Evolutionary conservation across 345 rosid species (phyloP), one percentile per base, ranked within the genome.

Genomic region (Eucalyptus viminalis): DNA sequence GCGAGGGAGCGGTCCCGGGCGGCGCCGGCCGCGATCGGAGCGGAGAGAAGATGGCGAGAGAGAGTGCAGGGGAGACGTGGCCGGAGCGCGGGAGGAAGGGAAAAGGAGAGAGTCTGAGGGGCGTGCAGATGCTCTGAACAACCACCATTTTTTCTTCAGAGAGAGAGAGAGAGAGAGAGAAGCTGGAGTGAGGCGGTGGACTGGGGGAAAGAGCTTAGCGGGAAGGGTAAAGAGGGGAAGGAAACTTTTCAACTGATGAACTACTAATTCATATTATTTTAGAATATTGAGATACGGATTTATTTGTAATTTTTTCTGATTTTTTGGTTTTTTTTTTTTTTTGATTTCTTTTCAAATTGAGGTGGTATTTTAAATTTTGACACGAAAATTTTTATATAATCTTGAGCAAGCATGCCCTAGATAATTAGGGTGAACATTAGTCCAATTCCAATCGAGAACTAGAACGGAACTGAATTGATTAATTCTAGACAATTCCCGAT

Each of bases 391-490:
- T 60, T 12, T 60, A 13, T 60, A 29, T 0, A 60, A 60, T 60
- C 4, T 60, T 27, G 4, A 60, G 4, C 31, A 27, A 5, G 3
- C 29, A 56, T 56, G 13, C 6, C 29, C 3, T 24, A 56, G 13
- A 22, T 22, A 13, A 27, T 27, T 0, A 4, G 69, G 1, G 16
- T 12, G 8, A 3, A 11, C 31, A 58, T 11, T 5, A 13, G 7
- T 60, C 0, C 1, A 0, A 12, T 60, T 27, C 8, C 8, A 60
- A 29, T 0, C 0, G 0, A 27, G 31, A 0, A 60, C 0, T 12
- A 12, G 4, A 2, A 4, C 0, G 0, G 0, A 58, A 60, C 1
- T 0, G 0, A 56, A 56, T 0, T 1, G 0, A 24, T 9, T 24
- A 24, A 22, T 56, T 56, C 13, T 56, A 24, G 0, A 24, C 0